A percentile compares a stretch with the other conserved stretches of the same genome.
Evolutionary conservation across 2,329 filamentous ascomycete species (phyloP).

Genomic region (Exophiala spinifera): DNA sequence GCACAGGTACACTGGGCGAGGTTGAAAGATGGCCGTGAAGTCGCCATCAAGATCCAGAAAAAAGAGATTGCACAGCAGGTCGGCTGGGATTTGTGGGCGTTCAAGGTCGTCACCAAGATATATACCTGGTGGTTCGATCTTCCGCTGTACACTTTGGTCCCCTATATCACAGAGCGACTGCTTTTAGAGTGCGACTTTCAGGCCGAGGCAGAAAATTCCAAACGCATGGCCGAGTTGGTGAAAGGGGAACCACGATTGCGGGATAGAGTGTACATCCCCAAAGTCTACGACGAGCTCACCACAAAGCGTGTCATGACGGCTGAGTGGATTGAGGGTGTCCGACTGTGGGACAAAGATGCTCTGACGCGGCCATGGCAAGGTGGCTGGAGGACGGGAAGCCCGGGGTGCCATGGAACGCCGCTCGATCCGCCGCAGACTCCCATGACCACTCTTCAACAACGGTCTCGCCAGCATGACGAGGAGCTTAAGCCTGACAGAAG

Average conservation of each 20-base stretch:
- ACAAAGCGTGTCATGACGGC: conserved; percentile 84
- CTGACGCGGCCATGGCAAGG: conserved; percentile 77
- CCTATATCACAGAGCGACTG: conserved; percentile 89
- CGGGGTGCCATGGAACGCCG: conserved; percentile 67
- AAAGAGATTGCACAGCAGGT: conserved; percentile 88
- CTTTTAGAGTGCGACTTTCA: conserved; percentile 91
- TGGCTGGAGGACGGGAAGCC: conserved; percentile 70
- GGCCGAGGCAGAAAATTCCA: conserved; percentile 85
- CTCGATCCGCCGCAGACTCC: conserved; percentile 50
- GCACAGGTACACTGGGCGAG: conserved; percentile 96
- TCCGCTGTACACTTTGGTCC: conserved; percentile 86
- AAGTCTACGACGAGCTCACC: conserved; percentile 76
- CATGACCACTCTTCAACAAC: conserved; percentile 34
- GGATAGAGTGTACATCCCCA: conserved; percentile 81
- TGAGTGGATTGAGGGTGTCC: conserved; percentile 95
- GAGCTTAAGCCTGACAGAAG: conserved; percentile 76
- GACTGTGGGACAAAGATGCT: conserved; percentile 85
- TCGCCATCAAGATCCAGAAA: conserved; percentile 96
- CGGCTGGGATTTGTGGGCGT: conserved; percentile 92
- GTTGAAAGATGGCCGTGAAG: conserved; percentile 79
- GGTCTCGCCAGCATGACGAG: conserved; percentile 52
- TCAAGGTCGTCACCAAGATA: conserved; percentile 77
- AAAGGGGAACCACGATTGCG: conserved; percentile 70
- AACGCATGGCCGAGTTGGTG: conserved; percentile 76
- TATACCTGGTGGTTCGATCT: conserved; percentile 89